phyloP scores from a whole-genome alignment of 805 yeast species.

The Saccharomyces kudriavzevii region DNA sequence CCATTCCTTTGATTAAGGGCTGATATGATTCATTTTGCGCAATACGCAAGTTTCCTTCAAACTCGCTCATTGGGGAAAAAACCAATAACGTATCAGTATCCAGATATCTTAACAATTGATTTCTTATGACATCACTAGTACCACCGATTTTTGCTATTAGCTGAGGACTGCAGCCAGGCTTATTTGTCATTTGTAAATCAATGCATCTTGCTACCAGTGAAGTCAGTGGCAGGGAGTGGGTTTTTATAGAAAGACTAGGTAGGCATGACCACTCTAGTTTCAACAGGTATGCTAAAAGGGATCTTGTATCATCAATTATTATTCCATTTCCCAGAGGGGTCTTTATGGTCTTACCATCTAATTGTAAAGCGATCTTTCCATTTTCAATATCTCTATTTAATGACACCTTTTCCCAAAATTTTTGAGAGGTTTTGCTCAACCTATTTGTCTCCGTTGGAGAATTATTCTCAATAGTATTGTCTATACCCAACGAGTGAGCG shows the following conservation, averaged over 20 bases:
- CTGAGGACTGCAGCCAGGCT: constrained; percentile 34
- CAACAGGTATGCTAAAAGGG: constrained; percentile 61
- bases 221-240: constrained; percentile 65
- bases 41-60: constrained; percentile 69
- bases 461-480: constrained; percentile 43
- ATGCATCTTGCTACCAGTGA: constrained; percentile 81
- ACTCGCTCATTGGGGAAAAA: constrained; percentile 72
- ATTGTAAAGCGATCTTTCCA: constrained; percentile 42
- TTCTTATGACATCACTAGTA: constrained; percentile 44
- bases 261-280: constrained; percentile 83
- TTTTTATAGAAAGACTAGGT: constrained; percentile 54
- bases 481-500: constrained; percentile 23
- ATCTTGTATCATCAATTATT: constrained; percentile 51
- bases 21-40: constrained; percentile 74
- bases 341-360: constrained; percentile 69
- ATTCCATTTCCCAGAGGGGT: constrained; percentile 78
- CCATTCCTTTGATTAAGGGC: constrained; percentile 66
- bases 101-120: constrained; percentile 64
- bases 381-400: constrained; percentile 26
- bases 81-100: constrained; percentile 93
- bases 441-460: constrained; percentile 56
- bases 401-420: constrained; percentile 74
- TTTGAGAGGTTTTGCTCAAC: constrained; percentile 56
- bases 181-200: constrained; percentile 48
- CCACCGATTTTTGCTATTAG: constrained; percentile 55